A percentile compares a stretch with the other conserved stretches of the same genome.
Evolutionary conservation across 2,329 filamentous ascomycete genomes (phyloP).

Genomic region (Colletotrichum eremochloae): DNA sequence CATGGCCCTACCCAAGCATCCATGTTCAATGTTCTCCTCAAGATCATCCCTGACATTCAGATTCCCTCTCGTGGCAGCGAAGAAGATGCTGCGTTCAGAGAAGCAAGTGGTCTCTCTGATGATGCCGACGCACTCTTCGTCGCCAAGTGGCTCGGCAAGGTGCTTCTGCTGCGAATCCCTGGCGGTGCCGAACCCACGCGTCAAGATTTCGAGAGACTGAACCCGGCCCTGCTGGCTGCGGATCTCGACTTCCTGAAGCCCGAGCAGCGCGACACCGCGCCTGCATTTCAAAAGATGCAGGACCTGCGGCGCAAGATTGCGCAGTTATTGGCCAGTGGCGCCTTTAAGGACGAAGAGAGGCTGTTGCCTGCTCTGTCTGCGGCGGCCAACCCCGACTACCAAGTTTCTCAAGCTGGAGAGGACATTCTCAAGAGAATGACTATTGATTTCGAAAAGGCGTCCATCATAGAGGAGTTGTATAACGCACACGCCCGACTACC

Average conservation of each 20-base stretch:
- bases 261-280: conserved; percentile 60
- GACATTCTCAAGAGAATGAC: conserved; percentile 87
- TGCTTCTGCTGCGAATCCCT: conserved; percentile 72
- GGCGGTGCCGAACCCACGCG: conserved; percentile 45
- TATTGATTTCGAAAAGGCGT: conserved; percentile 78
- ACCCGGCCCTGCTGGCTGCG: conserved; percentile 71
- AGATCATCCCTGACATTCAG: conserved; percentile 77
- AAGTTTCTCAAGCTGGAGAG: conserved; percentile 86
- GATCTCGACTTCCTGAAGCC: conserved; percentile 79
- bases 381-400: conserved; percentile 83
- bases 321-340: conserved; percentile 83
- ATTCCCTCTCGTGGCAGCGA: conserved; percentile 83
- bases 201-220: conserved; percentile 43
- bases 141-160: conserved; percentile 80
- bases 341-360: conserved; percentile 86
- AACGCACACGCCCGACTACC: conserved; percentile 79
- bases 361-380: conserved; percentile 88
- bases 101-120: conserved; percentile 74
- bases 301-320: conserved; percentile 70
- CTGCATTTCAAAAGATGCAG: conserved; percentile 54
- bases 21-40: conserved; percentile 86
- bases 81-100: conserved; percentile 79
- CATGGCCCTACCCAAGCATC: conserved; percentile 60
- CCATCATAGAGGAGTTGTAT: conserved; percentile 76
- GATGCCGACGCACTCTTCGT: conserved; percentile 79